Evolutionary conservation across 2,329 filamentous ascomycete genomes (phyloP), one percentile per base, ranked within the genome.

Genomic region (Beauveria caledonica): DNA sequence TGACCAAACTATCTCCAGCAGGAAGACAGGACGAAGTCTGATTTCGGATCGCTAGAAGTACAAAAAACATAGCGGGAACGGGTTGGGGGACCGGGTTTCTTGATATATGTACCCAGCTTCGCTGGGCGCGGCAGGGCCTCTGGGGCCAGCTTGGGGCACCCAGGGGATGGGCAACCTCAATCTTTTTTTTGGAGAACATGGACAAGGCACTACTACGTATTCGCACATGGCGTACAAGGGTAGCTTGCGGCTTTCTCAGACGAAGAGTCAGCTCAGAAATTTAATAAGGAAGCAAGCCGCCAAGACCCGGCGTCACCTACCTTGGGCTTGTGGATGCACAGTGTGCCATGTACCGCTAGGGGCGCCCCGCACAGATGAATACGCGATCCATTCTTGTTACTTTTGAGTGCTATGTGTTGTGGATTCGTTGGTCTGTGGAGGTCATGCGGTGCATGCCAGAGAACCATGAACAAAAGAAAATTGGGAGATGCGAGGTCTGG

Each of bases 41-140:
- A 42, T 50, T 19, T 57, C n/a, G n/a, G 27, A 19, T 57, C 46
- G 59, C 52, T 61, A 11, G 39, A 58, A 53, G 44, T 44, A 57
- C n/a, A 54, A 48, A 48, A 17, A 40, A 33, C 39, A 23, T 27
- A 61, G 23, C 49, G 49, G 33, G 54, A 52, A 50, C 51, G 56
- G 48, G 42, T 27, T 61, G 58, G 61, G 51, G 56, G 59, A 39
- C 23, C 17, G 10, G 50, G 33, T 54, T 48, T 61, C 45, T 56
- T 56, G 52, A 61, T 61, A 61, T 61, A 57, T 54, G 50, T 50
- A 55, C 58, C 39, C 29, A 23, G 55, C 2, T 23, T 17, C 39
- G 10, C 23, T 7, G 19, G n/a, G 36, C 21, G 36, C 23, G 46
- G 48, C 44, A 51, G 48, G 48, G 45, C 56, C 46, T 36, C 36